Percentiles rank a stretch among this genome's conserved stretches.
Conservation (phyloP, 2,329 filamentous ascomycete species). For the Aspergillus hortae region DNA sequence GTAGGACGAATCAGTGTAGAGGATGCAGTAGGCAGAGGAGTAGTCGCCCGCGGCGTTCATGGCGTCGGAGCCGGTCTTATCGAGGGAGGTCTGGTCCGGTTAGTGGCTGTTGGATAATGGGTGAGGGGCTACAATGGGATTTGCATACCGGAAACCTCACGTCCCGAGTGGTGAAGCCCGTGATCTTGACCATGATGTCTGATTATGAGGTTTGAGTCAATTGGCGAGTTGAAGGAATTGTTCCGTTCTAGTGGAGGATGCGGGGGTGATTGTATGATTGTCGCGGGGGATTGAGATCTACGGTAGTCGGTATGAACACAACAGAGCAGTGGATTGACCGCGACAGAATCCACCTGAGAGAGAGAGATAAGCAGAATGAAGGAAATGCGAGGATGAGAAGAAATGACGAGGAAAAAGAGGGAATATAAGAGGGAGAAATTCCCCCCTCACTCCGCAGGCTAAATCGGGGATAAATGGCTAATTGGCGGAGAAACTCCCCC, state of each 20-base stretch:
- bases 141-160: conserved; percentile 64
- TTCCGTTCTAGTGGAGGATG: background rate
- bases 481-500: no score
- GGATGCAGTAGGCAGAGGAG: conserved; percentile 89
- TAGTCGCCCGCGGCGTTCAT: conserved; percentile 96
- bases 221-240: background rate
- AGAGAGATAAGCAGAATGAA: background rate
- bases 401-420: background rate
- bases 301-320: no score
- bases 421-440: background rate
- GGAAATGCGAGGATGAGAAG: background rate
- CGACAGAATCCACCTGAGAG: background rate
- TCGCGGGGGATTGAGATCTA: no score
- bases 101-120: conserved; percentile 3
- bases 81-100: conserved; percentile 67
- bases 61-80: conserved; percentile 94
- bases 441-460: no score
- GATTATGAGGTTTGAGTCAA: conserved; percentile 1
- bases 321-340: no score
- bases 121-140: background rate
- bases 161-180: conserved; percentile 67
- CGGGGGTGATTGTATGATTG: background rate
- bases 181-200: conserved; percentile 60
- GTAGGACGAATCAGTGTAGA: conserved; percentile 67
- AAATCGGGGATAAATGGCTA: no score